These are phyloP conservation scores for Mortierella sp. DNA, from an alignment of 371 early-diverging fungal genomes.

Conservation along the genomic window DNA sequence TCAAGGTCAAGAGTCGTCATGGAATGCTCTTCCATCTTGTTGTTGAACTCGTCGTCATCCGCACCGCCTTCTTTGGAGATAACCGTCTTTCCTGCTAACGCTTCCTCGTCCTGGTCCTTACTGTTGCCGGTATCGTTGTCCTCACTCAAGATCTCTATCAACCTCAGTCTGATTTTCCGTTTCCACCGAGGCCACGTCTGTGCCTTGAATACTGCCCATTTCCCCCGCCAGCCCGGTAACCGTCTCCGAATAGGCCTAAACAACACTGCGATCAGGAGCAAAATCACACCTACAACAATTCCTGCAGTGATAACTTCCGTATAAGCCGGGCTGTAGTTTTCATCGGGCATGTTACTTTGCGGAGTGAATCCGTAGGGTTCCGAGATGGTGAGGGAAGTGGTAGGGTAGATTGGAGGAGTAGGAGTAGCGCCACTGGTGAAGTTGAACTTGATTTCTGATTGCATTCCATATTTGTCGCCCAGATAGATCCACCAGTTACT, in stretches of 20 bases:
- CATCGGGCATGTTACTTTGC: no score
- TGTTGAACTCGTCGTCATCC: background rate
- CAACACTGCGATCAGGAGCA: background rate
- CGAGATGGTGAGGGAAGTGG: background rate
- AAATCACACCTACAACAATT: background rate
- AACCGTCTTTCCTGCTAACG: background rate
- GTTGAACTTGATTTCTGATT: background rate
- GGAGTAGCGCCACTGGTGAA: no score
- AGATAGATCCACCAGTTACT: background rate
- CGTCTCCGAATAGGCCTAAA: background rate
- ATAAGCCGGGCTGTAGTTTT: background rate
- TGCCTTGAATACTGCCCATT: background rate
- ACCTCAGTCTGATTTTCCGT: background rate
- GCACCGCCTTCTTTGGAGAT: background rate
- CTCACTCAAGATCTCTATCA: background rate
- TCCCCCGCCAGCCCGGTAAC: background rate
- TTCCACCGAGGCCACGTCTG: slow-evolving; percentile 3
- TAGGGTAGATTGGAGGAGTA: no score
- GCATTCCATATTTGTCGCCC: background rate
- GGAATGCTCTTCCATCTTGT: background rate
- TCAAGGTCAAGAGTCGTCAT: background rate
- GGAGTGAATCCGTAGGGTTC: background rate
- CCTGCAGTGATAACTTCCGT: background rate
- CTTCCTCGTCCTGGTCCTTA: background rate
- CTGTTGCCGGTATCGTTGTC: background rate